Evolutionary conservation across 2,329 filamentous ascomycete genomes (phyloP).

Genomic region (Ophiocordyceps sinensis): DNA sequence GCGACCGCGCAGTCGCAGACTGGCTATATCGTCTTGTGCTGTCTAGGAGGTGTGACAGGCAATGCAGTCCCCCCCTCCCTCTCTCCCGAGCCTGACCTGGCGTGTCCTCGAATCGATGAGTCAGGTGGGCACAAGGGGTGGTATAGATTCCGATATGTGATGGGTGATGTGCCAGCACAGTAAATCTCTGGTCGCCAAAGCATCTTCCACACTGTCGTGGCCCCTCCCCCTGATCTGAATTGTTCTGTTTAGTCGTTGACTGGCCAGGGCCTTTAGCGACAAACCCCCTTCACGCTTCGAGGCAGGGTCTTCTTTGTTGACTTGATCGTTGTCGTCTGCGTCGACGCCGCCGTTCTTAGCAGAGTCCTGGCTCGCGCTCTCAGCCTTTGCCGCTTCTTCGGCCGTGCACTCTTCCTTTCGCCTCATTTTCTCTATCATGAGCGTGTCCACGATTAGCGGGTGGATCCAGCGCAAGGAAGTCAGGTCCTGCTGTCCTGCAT

Average conservation of each 20-base stretch:
- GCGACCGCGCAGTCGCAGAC: too few relatives aligned
- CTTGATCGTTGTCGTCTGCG: conserved; percentile 1
- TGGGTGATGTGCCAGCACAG: conserved; percentile 20
- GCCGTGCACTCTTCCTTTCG: conserved; percentile 5
- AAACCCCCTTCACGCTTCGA: conserved; percentile 9
- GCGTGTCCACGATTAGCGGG: conserved; percentile 27
- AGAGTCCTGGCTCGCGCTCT: not conserved
- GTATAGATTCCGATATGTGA: not conserved
- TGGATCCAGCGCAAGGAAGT: conserved; percentile 33
- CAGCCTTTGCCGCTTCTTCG: conserved; percentile 4
- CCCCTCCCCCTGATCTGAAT: conserved; percentile 22
- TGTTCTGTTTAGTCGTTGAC: conserved; percentile 19
- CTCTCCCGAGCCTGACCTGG: too few relatives aligned
- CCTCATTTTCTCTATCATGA: conserved; percentile 15
- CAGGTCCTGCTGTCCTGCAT: conserved; percentile 28
- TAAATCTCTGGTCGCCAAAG: conserved; percentile 26
- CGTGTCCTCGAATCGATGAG: too few relatives aligned
- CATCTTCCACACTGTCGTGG: conserved; percentile 31
- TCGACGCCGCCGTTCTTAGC: not conserved
- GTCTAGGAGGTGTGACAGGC: too few relatives aligned
- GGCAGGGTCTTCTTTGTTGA: conserved; percentile 1
- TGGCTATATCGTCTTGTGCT: too few relatives aligned
- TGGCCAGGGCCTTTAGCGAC: conserved; percentile 24
- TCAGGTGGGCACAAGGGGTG: too few relatives aligned
- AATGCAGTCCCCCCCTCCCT: too few relatives aligned